Base-by-base conservation (phyloP, 225 moss, liverwort and hornwort species). In the Neckera pumila region DNA sequence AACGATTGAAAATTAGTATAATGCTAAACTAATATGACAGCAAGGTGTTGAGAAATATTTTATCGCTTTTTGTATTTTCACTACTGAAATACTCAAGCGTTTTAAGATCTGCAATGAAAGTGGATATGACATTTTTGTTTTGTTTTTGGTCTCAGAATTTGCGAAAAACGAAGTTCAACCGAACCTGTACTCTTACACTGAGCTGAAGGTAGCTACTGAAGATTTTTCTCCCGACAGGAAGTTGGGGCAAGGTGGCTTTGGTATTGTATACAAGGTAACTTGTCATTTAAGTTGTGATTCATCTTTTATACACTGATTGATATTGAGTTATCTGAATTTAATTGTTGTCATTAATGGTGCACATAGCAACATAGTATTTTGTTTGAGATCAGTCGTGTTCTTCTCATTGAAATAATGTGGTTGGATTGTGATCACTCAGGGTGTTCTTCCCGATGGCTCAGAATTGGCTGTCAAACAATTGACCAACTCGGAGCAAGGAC, bases 401-500 rank as follows among this genome's bases (percentile, higher is more conserved):
- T 71, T 54, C 82, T 83, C 27, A 65, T 81, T 59, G 60, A 57
- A 87, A 71, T 64, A 36, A 17, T 53, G 85, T 81, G 81, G 36
- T 89, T 72, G 54, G 57, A 69, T 58, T 76, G 87, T 82, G 70
- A 25, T 91, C 69, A 72, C 36, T 57, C 89, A 95, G 95, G 95
- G 92, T 31, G 80, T 88, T 71, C 89, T 93, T 72, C 57, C 76
- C 42, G 93, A 95, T 86, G 90, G 89, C 76, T 90, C 90, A 36
- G 87, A 82, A 84, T 17, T 95, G 77, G 95, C 92, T 51, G 91
- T 95, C 76, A 95, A 95, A 89, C 90, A 91, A 84, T 84, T 95
- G 78, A 89, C 62, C 34, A 89, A 89, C 43, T 89, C 88, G 16
- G 89, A 93, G 59, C 94, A 92, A 86, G 88, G 85, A 57, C 85